A percentile compares a stretch with the other conserved stretches of the same genome.
Conservation (phyloP, 495 filamentous ascomycete genomes). For the Penicillium salamii region DNA sequence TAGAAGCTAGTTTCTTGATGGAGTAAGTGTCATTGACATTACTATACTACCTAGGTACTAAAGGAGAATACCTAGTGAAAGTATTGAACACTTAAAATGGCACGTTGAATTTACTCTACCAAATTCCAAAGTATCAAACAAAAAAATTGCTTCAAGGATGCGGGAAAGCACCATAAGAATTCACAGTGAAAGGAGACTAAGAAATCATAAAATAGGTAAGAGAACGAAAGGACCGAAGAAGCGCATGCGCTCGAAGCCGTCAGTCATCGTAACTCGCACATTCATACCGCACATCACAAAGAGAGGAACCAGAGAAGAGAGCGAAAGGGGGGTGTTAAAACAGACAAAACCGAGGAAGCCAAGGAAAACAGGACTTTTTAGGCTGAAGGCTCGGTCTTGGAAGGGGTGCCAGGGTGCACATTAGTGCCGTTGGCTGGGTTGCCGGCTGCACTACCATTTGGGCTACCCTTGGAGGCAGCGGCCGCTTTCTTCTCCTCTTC, state of each 20-base stretch:
- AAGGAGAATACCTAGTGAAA: too few relatives aligned
- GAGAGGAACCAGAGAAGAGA: constrained; percentile 15
- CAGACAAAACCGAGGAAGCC: constrained; percentile 1
- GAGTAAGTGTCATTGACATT: too few relatives aligned
- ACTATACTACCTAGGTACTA: too few relatives aligned
- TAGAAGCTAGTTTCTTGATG: too few relatives aligned
- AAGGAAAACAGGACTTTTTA: constrained; percentile 16
- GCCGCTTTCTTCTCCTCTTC: constrained; percentile 73
- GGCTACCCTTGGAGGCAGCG: constrained; percentile 38
- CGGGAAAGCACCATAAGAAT: constrained; percentile 22
- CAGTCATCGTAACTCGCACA: constrained; percentile 15
- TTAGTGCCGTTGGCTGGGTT: constrained; percentile 30
- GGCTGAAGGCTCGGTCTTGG: constrained; percentile 34
- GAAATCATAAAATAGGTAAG: constrained; percentile 24
- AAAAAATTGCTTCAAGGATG: constrained; percentile 13
- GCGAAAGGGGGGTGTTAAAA: constrained; percentile 1
- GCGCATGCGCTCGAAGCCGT: constrained; percentile 12
- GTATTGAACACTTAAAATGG: too few relatives aligned
- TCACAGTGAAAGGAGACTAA: constrained; percentile 23
- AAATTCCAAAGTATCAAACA: constrained; percentile 5
- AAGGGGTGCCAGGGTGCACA: constrained; percentile 29
- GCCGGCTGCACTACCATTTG: constrained; percentile 37
- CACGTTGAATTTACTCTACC: constrained; percentile 2
- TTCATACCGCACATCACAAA: constrained; percentile 32
- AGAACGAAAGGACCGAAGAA: constrained; percentile 22